phyloP scores from a whole-genome alignment of 2,329 filamentous ascomycete species.

The Aspergillus udagawae region DNA sequence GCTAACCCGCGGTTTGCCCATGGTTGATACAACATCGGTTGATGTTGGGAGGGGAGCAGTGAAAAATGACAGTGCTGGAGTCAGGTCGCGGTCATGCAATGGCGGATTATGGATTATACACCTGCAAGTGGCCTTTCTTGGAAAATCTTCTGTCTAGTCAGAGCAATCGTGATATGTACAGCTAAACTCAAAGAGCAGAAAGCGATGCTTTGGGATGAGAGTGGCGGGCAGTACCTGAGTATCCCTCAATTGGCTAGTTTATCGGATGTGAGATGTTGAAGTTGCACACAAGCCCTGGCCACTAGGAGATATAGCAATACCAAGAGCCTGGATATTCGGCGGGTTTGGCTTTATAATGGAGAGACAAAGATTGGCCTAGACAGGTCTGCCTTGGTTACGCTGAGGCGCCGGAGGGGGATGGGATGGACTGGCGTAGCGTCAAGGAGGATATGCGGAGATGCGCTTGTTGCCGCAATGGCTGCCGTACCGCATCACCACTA shows the following conservation, averaged over 20 bases:
- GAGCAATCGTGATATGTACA: no score
- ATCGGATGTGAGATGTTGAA: not conserved
- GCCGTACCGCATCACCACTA: slow-evolving; percentile 13
- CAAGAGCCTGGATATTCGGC: not conserved
- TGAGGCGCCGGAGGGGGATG: not conserved
- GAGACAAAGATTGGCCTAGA: not conserved
- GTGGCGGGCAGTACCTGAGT: no score
- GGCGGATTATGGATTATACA: no score
- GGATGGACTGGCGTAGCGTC: not conserved
- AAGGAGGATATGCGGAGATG: slow-evolving; percentile 17
- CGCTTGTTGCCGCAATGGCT: slow-evolving; percentile 28
- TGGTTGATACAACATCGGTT: slow-evolving; percentile 29
- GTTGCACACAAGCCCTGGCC: not conserved
- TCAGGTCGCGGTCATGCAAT: no score
- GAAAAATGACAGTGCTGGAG: not conserved
- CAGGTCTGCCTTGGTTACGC: no score
- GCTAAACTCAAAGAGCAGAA: no score
- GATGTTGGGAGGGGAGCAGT: slow-evolving; percentile 15
- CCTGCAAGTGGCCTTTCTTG: no score
- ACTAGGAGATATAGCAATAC: not conserved
- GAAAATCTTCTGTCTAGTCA: no score
- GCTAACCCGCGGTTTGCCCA: slow-evolving; percentile 57
- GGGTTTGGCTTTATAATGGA: not conserved
- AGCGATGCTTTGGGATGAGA: no score
- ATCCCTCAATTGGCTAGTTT: no score